A percentile compares a stretch with the other conserved stretches of the same genome.
Conservation (phyloP, 2,329 filamentous ascomycete species). For the Cladophialophora immunda region DNA sequence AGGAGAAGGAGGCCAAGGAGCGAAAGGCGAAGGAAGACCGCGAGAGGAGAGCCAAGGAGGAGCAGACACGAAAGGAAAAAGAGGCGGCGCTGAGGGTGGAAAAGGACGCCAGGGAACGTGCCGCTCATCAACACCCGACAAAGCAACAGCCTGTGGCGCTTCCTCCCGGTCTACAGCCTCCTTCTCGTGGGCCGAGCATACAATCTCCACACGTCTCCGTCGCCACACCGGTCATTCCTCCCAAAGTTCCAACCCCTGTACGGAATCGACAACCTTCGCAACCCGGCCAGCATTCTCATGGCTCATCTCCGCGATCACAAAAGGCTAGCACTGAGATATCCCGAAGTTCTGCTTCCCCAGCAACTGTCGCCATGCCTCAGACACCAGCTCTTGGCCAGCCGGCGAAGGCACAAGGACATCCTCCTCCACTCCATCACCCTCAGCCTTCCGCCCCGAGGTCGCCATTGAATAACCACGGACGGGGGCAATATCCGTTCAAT, state of each 20-base stretch:
- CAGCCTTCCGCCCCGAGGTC: conserved; percentile 71
- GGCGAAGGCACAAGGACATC: conserved; percentile 66
- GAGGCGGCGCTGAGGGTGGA: conserved; percentile 60
- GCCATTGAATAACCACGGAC: conserved; percentile 68
- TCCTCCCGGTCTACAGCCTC: conserved; percentile 61
- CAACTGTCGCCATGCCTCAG: conserved; percentile 70
- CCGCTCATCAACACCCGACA: conserved; percentile 28
- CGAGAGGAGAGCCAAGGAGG: conserved; percentile 62
- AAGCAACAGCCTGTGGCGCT: conserved; percentile 50
- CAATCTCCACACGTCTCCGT: conserved; percentile 82
- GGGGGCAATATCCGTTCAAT: conserved; percentile 63
- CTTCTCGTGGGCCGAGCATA: conserved; percentile 61
- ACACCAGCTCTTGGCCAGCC: conserved; percentile 69
- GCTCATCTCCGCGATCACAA: conserved; percentile 69
- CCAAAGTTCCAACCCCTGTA: conserved; percentile 82
- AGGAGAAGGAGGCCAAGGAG: conserved; percentile 79
- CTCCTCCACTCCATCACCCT: conserved; percentile 63
- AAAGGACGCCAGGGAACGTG: conserved; percentile 59
- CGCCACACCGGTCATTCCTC: conserved; percentile 82
- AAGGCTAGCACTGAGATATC: conserved; percentile 64
- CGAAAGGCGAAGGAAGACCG: conserved; percentile 68
- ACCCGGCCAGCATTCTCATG: conserved; percentile 77
- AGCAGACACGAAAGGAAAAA: conserved; percentile 65
- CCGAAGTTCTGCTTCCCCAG: conserved; percentile 68
- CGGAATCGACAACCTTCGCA: conserved; percentile 80